A percentile compares a stretch with the other conserved stretches of the same genome.
These are phyloP conservation scores for Zymoseptoria ardabiliae DNA, from an alignment of 2,329 filamentous ascomycete species.

Conservation along the genomic window DNA sequence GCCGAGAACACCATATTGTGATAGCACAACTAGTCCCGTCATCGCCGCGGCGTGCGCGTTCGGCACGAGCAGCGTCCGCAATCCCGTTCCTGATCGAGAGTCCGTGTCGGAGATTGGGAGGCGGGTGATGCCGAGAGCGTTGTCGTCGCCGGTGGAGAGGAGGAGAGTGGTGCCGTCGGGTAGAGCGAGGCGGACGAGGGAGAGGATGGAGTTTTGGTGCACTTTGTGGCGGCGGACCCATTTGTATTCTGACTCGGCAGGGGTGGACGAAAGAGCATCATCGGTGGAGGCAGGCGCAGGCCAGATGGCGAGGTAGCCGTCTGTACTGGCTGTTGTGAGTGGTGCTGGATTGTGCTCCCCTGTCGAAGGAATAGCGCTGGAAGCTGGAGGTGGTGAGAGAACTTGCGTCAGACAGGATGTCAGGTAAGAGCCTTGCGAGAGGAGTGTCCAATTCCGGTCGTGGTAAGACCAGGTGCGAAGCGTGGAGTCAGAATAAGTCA, in stretches of 20 bases:
- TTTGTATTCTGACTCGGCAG: neutral
- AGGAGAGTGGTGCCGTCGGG: constrained; percentile 42
- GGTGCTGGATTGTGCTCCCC: constrained; percentile 35
- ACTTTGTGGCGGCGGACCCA: constrained; percentile 42
- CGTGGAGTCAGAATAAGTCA: constrained; percentile 79
- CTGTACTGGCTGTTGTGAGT: constrained; percentile 67
- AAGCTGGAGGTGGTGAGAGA: constrained; percentile 42
- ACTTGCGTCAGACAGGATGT: constrained; percentile 62
- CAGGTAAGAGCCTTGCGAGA: constrained; percentile 37
- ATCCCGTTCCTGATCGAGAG: constrained; percentile 2
- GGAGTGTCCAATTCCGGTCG: constrained; percentile 27
- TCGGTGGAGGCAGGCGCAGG: neutral
- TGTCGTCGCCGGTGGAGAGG: constrained; percentile 81
- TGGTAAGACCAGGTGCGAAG: constrained; percentile 46
- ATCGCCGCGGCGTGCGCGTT: constrained; percentile 66
- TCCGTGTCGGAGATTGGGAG: neutral
- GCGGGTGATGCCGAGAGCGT: constrained; percentile 59
- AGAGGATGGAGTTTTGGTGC: constrained; percentile 78
- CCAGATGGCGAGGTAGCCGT: constrained; percentile 67
- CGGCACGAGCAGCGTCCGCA: constrained; percentile 38
- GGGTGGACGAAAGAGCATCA: neutral
- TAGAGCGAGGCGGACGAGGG: constrained; percentile 32
- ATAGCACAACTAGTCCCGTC: constrained; percentile 45
- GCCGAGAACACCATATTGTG: too few relatives aligned
- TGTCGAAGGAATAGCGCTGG: constrained; percentile 37